phyloP scores from a whole-genome alignment of 2,329 filamentous ascomycete species.

The Aaosphaeria arxii region DNA sequence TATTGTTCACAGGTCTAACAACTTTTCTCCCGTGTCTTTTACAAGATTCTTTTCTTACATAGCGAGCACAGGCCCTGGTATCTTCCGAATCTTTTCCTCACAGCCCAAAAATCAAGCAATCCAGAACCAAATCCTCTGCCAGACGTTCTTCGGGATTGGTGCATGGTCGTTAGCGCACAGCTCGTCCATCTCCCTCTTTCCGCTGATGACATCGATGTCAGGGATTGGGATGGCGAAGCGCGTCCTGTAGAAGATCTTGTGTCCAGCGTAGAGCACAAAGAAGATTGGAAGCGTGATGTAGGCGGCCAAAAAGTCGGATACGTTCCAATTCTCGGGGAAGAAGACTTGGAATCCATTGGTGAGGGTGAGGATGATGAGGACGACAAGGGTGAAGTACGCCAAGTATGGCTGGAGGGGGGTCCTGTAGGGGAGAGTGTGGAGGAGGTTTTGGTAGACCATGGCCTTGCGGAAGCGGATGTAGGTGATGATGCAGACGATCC shows the following conservation, averaged over 20 bases:
- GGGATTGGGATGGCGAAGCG: constrained; percentile 22
- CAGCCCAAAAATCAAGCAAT: constrained; percentile 20
- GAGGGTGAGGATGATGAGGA: constrained; percentile 37
- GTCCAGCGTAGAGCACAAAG: constrained; percentile 30
- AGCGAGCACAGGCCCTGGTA: too few species aligned
- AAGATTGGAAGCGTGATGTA: constrained; percentile 46
- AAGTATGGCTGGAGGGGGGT: constrained; percentile 50
- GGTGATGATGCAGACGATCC: constrained; percentile 56
- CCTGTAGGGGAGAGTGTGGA: constrained; percentile 53
- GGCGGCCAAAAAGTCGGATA: constrained; percentile 51
- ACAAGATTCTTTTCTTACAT: too few species aligned
- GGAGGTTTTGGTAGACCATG: constrained; percentile 51
- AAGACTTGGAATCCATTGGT: constrained; percentile 54
- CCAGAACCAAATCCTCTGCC: constrained; percentile 35
- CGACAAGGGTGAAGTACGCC: constrained; percentile 58
- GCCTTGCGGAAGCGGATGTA: constrained; percentile 58
- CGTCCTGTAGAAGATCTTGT: constrained; percentile 31
- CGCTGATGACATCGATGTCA: constrained; percentile 31
- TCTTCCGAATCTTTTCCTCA: neutral
- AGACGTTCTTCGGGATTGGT: constrained; percentile 31
- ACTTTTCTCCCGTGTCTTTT: too few species aligned
- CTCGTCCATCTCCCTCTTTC: constrained; percentile 36
- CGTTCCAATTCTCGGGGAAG: constrained; percentile 39
- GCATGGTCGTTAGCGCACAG: constrained; percentile 29
- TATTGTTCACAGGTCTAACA: too few species aligned